Conservation (phyloP, 1,284 basidiomycete genomes). For the Chalciporus sp. region DNA sequence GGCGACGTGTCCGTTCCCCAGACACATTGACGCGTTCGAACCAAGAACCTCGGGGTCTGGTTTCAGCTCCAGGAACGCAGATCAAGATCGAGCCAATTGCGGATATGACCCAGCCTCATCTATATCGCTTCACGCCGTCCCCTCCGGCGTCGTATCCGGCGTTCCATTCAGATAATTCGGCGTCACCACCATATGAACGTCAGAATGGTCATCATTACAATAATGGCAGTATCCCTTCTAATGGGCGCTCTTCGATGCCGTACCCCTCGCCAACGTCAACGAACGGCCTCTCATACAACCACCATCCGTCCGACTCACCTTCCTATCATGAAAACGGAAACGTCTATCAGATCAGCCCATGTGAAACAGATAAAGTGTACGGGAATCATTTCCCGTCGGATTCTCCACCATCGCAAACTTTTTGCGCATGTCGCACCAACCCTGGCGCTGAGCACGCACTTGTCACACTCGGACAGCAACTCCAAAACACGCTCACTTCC, state of each 20-base stretch:
- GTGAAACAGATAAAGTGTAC: slow-evolving; percentile 47
- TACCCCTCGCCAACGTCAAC: slow-evolving; percentile 37
- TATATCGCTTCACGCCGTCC: slow-evolving; percentile 66
- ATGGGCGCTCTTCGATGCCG: slow-evolving; percentile 34
- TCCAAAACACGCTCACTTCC: slow-evolving; percentile 57
- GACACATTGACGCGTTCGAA: slow-evolving; percentile 39
- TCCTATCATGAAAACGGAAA: slow-evolving; percentile 50
- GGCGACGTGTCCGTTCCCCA: slow-evolving; percentile 43
- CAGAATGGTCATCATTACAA: slow-evolving; percentile 37
- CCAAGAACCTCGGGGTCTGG: slow-evolving; percentile 36
- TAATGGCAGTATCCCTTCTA: slow-evolving; percentile 35
- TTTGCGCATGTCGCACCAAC: slow-evolving; percentile 66
- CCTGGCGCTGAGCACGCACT: slow-evolving; percentile 60
- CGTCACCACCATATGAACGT: slow-evolving; percentile 37
- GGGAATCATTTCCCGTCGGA: slow-evolving; percentile 44
- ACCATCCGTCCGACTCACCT: slow-evolving; percentile 38
- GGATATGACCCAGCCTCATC: slow-evolving; percentile 47
- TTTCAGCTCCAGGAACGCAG: slow-evolving; percentile 51
- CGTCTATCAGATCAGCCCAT: slow-evolving; percentile 46
- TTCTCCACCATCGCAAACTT: slow-evolving; percentile 41
- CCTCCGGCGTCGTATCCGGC: slow-evolving; percentile 45
- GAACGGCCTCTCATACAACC: slow-evolving; percentile 36
- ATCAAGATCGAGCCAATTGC: slow-evolving; percentile 59
- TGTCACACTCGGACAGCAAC: slow-evolving; percentile 62
- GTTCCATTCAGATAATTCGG: slow-evolving; percentile 37